Percentiles rank a stretch among this genome's conserved stretches.
phyloP scores from a whole-genome alignment of 345 rosid genomes.

The Punica granatum region DNA sequence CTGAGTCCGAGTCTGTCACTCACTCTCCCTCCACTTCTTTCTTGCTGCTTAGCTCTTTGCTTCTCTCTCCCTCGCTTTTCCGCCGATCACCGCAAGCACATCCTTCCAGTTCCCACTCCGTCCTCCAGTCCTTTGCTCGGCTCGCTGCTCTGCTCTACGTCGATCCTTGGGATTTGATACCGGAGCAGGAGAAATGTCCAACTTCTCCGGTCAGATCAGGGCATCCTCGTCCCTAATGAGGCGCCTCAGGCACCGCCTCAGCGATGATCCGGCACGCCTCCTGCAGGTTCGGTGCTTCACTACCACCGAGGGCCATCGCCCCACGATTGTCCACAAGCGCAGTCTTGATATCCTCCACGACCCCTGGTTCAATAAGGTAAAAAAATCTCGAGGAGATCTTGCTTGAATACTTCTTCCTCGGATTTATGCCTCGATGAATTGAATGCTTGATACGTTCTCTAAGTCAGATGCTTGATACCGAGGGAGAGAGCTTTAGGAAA shows the following conservation, averaged over 20 bases:
- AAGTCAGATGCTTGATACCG: no score
- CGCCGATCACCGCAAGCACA: no score
- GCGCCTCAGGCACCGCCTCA: conserved; percentile 28
- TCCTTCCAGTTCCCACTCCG: not conserved
- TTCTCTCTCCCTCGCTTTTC: not conserved
- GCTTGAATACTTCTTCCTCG: no score
- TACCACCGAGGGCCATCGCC: conserved; percentile 80
- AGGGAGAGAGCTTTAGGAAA: no score
- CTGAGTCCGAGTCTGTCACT: no score
- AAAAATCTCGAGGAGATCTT: no score
- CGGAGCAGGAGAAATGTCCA: not conserved
- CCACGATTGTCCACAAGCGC: conserved; percentile 88
- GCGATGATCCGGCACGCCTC: conserved; percentile 7
- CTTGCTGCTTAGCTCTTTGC: not conserved
- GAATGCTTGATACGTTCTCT: no score
- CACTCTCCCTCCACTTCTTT: not conserved
- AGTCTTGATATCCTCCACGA: conserved; percentile 95
- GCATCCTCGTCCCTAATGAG: conserved; percentile 38
- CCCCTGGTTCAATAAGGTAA: conserved; percentile 97
- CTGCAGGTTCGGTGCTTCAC: conserved; percentile 54
- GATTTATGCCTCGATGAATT: no score
- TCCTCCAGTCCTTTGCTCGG: not conserved
- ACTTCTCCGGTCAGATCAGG: conserved; percentile 32
- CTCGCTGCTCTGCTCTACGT: not conserved
- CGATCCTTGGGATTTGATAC: not conserved